Evolutionary conservation across 805 yeast genomes (phyloP).

Genomic region (Sugiyamaella mastotermitis): DNA sequence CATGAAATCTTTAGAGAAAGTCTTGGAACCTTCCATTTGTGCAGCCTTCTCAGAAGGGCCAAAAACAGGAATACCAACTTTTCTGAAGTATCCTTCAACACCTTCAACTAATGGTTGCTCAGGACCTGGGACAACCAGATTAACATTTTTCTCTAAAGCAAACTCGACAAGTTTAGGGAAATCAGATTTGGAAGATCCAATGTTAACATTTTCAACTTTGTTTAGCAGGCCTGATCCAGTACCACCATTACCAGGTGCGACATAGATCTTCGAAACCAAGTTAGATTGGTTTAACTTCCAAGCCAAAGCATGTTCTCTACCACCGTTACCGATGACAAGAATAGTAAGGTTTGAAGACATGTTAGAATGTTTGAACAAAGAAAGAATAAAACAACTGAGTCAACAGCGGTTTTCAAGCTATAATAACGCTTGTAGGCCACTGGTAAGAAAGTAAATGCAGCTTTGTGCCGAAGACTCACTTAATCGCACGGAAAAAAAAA

Average conservation of each 20-base stretch:
- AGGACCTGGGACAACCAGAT: slow-evolving; percentile 94
- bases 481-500: no score
- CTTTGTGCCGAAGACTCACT: no score
- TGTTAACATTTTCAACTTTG: slow-evolving; percentile 65
- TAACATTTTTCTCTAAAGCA: slow-evolving; percentile 60
- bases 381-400: no score
- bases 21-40: slow-evolving; percentile 92
- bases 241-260: slow-evolving; percentile 98
- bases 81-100: slow-evolving; percentile 60
- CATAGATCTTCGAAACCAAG: slow-evolving; percentile 64
- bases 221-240: slow-evolving; percentile 45
- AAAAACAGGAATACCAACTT: slow-evolving; percentile 89
- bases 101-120: slow-evolving; percentile 98
- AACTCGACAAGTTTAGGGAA: slow-evolving; percentile 67
- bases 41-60: slow-evolving; percentile 96
- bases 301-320: slow-evolving; percentile 95
- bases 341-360: no score
- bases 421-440: no score
- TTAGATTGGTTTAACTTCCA: slow-evolving; percentile 85
- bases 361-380: no score
- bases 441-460: no score
- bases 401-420: no score
- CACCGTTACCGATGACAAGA: slow-evolving; percentile 93
- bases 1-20: slow-evolving; percentile 93
- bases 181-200: slow-evolving; percentile 59